A percentile compares a stretch with the other conserved stretches of the same genome.
Evolutionary conservation across 768 basidiomycete genomes (phyloP).

Genomic region (Boletus reticulatus): DNA sequence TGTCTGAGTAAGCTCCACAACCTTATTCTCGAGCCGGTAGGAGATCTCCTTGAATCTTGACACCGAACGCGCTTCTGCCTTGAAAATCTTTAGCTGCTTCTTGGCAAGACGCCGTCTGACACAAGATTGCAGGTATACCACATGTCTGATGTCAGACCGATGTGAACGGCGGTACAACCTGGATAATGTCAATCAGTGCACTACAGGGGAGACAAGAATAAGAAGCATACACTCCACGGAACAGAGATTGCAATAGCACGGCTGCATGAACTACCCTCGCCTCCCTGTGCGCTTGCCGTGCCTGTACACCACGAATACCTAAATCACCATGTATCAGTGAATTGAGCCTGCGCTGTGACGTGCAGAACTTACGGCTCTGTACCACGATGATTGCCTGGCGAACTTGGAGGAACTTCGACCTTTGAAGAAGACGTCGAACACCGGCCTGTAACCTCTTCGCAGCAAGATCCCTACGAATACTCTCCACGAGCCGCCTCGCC

Average conservation of each 20-base stretch:
- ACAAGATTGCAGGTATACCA: constrained; percentile 89
- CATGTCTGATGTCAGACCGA: constrained; percentile 60
- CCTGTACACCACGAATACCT: constrained; percentile 77
- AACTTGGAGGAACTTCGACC: constrained; percentile 64
- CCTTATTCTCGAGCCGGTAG: constrained; percentile 97
- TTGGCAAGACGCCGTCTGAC: constrained; percentile 85
- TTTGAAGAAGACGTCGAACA: constrained; percentile 69
- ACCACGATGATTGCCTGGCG: constrained; percentile 63
- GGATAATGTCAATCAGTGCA: constrained; percentile 6
- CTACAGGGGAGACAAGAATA: background rate
- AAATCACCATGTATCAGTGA: constrained; percentile 6
- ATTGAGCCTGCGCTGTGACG: background rate
- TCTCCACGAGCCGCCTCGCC: constrained; percentile 69
- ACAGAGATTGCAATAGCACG: constrained; percentile 71
- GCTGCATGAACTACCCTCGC: constrained; percentile 61
- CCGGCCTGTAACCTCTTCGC: constrained; percentile 76
- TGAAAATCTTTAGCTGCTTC: constrained; percentile 79
- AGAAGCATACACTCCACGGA: constrained; percentile 82
- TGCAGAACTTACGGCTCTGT: constrained; percentile 74
- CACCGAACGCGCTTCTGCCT: constrained; percentile 92
- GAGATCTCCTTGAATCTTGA: constrained; percentile 99
- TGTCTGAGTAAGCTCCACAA: constrained; percentile 94
- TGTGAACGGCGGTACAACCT: constrained; percentile 57
- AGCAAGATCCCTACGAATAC: constrained; percentile 68
- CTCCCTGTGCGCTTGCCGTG: constrained; percentile 58